A percentile compares a stretch with the other conserved stretches of the same genome.
Evolutionary conservation across 139 green algal species (phyloP).

Genomic region (Coccomyxa sp.): DNA sequence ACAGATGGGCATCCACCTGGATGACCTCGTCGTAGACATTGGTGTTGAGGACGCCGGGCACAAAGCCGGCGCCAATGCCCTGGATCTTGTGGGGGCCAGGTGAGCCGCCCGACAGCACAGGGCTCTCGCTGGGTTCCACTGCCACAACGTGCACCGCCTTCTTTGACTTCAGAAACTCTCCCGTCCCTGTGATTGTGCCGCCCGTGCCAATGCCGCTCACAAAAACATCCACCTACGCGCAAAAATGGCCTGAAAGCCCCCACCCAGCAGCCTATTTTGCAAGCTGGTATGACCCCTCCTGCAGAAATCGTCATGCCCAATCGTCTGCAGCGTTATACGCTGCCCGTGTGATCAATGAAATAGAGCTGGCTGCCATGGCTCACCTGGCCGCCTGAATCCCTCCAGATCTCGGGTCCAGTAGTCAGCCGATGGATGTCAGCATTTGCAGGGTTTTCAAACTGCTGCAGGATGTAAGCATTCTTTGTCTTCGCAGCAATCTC

Average conservation of each 20-base stretch:
- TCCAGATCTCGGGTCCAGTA: slow-evolving; percentile 72
- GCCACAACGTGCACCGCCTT: slow-evolving; percentile 57
- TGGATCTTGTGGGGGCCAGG: slow-evolving; percentile 96
- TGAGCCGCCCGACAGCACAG: slow-evolving; percentile 49
- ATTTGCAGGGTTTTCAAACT: slow-evolving; percentile 94
- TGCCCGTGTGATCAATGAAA: background rate
- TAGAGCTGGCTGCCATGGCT: too few species aligned
- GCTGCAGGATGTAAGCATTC: slow-evolving; percentile 79
- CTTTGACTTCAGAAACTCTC: slow-evolving; percentile 79
- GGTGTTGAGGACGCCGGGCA: slow-evolving; percentile 84
- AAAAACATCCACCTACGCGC: slow-evolving; percentile 81
- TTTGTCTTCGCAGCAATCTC: slow-evolving; percentile 68
- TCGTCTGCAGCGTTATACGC: background rate
- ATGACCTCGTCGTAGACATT: slow-evolving; percentile 82
- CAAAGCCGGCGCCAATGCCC: slow-evolving; percentile 94
- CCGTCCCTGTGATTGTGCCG: slow-evolving; percentile 82
- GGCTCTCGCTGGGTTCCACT: slow-evolving; percentile 77
- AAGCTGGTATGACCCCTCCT: background rate
- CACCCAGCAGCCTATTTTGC: background rate
- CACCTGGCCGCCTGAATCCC: slow-evolving; percentile 52
- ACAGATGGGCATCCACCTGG: slow-evolving; percentile 34
- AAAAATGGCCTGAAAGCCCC: too few species aligned
- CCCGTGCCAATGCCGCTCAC: slow-evolving; percentile 86
- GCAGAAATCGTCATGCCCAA: background rate
- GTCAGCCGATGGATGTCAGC: slow-evolving; percentile 69